These are phyloP conservation scores for Myxozyma geophila DNA, from an alignment of 805 yeast genomes.

Conservation along the genomic window DNA sequence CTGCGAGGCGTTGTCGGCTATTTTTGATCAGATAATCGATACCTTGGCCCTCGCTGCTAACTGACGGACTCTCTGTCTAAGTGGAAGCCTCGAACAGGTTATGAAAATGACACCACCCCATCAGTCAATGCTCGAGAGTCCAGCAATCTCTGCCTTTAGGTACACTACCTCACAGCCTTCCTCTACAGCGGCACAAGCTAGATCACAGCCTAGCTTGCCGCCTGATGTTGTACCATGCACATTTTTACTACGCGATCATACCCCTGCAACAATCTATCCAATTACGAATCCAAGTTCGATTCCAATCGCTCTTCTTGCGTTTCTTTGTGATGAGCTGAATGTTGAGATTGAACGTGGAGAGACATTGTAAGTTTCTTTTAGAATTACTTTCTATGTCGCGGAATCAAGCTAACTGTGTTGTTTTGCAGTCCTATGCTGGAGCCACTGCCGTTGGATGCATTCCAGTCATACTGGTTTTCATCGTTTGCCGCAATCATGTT, in stretches of 20 bases:
- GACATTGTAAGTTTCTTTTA: slow-evolving; percentile 51
- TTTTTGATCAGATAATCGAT: too few relatives aligned
- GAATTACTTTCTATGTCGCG: background rate
- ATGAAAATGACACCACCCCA: slow-evolving; percentile 16
- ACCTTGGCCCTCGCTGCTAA: too few relatives aligned
- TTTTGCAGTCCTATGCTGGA: slow-evolving; percentile 69
- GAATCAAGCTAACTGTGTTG: background rate
- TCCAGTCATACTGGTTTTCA: slow-evolving; percentile 86
- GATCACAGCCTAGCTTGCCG: slow-evolving; percentile 14
- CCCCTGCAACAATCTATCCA: slow-evolving; percentile 92
- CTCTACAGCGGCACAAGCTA: slow-evolving; percentile 1
- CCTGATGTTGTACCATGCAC: slow-evolving; percentile 64
- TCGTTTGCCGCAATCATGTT: slow-evolving; percentile 77
- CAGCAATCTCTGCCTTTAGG: slow-evolving; percentile 34
- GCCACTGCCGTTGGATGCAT: slow-evolving; percentile 72
- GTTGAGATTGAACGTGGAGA: slow-evolving; percentile 90
- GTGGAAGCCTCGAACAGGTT: background rate
- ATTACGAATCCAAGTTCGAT: slow-evolving; percentile 66
- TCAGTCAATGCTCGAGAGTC: slow-evolving; percentile 26
- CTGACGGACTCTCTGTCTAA: too few relatives aligned
- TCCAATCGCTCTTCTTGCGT: slow-evolving; percentile 78
- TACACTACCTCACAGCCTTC: slow-evolving; percentile 17
- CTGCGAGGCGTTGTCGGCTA: background rate
- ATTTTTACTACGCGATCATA: slow-evolving; percentile 80
- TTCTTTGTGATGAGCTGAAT: slow-evolving; percentile 88